Base-by-base conservation (phyloP, 495 filamentous ascomycete species). In the Aspergillus bertholletiae region DNA sequence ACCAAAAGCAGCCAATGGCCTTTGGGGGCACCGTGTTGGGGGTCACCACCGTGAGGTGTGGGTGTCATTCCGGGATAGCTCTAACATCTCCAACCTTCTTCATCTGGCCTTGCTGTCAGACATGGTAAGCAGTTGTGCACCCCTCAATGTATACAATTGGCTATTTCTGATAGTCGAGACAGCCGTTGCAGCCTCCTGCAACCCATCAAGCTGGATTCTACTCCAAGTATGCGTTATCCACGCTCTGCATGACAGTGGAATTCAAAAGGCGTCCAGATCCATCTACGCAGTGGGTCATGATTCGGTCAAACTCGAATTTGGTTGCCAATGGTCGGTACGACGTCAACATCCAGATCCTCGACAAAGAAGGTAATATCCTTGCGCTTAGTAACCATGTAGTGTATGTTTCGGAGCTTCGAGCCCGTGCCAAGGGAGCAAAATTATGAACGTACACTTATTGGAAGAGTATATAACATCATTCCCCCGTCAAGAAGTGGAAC, bases 181-280 rank as follows among this genome's bases (percentile, higher is more conserved):
- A 65, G 62, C 62, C 62, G 0, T 56, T 65, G 11, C 62, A 65
- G 26, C 62, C 62, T 0, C 51, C 62, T 17, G 62, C 62, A n/a
- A 65, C 62, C 0, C 62, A 65, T 34, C 49, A 53, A 27, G 24
- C 44, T 3, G 54, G 52, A 1, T 62, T 65, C 22, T 65, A 65
- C 32, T 18, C 35, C 5, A 52, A 46, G 8, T 54, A 65, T 37
- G 59, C 58, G 2, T 45, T 65, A 20, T 65, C 59, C 46, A 65
- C 62, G 11, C 54, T 62, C 3, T 65, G 62, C 37, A 30, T 62
- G 43, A 62, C 62, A 7, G 57, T 62, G 35, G 63, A 62, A 39
- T 62, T 65, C 53, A 65, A 65, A 53, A 60, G 56, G 30, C 59
- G 59, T 18, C 63, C 63, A 40, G 45, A 48, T 17, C 63, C 59